Evolutionary conservation across 495 filamentous ascomycete species (phyloP).

Genomic region (Aspergillus homomorphus): DNA sequence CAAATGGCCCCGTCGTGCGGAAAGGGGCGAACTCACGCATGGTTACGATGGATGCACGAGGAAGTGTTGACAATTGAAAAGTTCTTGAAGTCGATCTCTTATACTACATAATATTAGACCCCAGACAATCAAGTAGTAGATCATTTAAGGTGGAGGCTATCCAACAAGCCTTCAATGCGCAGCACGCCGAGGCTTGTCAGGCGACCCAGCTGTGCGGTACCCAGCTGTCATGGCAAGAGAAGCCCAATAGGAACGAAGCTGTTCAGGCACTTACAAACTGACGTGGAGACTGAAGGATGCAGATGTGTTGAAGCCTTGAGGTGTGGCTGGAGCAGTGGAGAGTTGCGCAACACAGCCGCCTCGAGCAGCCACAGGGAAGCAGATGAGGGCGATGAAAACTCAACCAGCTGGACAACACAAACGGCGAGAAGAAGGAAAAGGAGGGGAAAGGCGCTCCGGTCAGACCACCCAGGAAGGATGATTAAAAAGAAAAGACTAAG

Average conservation of each 20-base stretch:
- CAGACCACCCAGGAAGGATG: not conserved
- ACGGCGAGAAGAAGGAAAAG: not conserved
- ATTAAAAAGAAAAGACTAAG: not conserved
- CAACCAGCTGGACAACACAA: not conserved
- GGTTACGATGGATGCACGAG: not conserved
- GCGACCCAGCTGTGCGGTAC: not conserved
- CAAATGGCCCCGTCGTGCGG: not conserved
- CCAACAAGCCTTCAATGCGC: not conserved
- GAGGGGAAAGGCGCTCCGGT: not conserved
- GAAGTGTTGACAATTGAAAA: not conserved
- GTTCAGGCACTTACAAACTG: not conserved
- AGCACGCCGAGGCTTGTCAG: not conserved
- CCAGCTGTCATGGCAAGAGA: not conserved
- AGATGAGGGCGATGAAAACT: not conserved
- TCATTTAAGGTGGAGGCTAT: not conserved
- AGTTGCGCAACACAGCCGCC: not conserved
- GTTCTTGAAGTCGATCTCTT: not conserved
- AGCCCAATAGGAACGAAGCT: not conserved
- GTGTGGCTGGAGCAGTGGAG: not conserved
- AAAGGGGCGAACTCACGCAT: constrained; percentile 3
- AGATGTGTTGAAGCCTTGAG: not conserved
- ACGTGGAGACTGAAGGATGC: not conserved
- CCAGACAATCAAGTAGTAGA: not conserved
- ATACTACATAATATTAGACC: not conserved
- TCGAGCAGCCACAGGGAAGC: not conserved